Evolutionary conservation across 2,329 filamentous ascomycete species (phyloP), one percentile per base, ranked within the genome.

Genomic region (Cordyceps militaris): DNA sequence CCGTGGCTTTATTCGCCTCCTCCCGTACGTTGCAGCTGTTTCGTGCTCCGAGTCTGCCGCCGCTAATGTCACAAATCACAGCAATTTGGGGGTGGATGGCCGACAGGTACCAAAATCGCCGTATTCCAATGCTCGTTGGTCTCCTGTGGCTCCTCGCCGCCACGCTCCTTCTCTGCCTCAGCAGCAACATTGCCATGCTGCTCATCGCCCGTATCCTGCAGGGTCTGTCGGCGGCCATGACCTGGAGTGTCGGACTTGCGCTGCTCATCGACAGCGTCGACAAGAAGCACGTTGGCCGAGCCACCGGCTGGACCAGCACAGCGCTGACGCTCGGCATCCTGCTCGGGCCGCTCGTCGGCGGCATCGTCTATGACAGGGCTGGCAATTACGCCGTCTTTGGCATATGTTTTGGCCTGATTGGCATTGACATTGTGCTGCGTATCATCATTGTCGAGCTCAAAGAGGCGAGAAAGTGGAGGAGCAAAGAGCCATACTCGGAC

Each of bases 201-300:
- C 61, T 72, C 53, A 56, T 68, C 34, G 70, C 69, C 9, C 65
- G 70, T 38, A 63, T 65, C 24, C 59, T 72, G 14, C 70, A 72
- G 55, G 70, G 70, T 40, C 59, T 69, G 50, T 69, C 70, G 3
- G 67, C 67, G 5, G 65, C 68, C 28, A 58, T 72, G 23, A 72
- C 69, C 6, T 72, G 70, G 70, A 71, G 69, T 16, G 70, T 72
- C 24, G 70, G 70, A 3, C 63, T 72, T 26, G 70, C 70, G 10
- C 66, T 72, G 8, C 67, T 72, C 49, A 67, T 71, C 24, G 70
- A 72, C 46, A 67, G 67, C 3, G 69, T 71, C 8, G 65, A 70
- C 32, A 61, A 60, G 9, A 66, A 65, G 6, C 64, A 68, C 26
- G 56, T 72, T 16, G 70, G 70, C 13, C 64, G 62, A 46, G 68